Conservation (phyloP, 805 yeast genomes). For the Ogataea naganishii region DNA sequence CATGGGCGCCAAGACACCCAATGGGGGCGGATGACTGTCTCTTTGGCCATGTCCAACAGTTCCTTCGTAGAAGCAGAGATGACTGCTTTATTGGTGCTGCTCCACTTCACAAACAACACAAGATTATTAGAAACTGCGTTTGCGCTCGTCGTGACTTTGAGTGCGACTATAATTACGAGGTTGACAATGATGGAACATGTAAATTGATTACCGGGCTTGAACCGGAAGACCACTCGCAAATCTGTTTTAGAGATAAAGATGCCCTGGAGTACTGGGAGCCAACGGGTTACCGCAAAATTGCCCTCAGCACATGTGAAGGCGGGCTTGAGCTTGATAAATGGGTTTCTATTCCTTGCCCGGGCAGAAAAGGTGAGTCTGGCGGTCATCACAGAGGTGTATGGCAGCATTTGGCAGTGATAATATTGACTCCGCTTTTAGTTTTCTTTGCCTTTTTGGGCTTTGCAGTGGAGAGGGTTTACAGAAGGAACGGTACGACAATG, state of each 20-base stretch:
- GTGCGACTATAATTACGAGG: constrained; percentile 81
- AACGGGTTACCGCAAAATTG: constrained; percentile 86
- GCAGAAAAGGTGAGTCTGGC: constrained; percentile 57
- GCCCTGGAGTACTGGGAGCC: constrained; percentile 72
- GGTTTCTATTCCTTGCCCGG: constrained; percentile 76
- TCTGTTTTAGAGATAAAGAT: constrained; percentile 45
- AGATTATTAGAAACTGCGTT: constrained; percentile 56
- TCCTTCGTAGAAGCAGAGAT: constrained; percentile 48
- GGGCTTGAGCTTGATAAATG: constrained; percentile 67
- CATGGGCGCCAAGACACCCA: constrained; percentile 56
- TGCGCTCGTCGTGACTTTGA: constrained; percentile 87
- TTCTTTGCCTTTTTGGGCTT: constrained; percentile 50
- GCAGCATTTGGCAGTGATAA: constrained; percentile 40
- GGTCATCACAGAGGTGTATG: constrained; percentile 40
- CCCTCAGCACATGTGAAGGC: constrained; percentile 77
- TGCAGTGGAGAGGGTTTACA: constrained; percentile 73
- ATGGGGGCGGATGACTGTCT: constrained; percentile 42
- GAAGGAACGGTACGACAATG: constrained; percentile 67
- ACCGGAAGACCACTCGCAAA: constrained; percentile 55
- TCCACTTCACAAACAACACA: constrained; percentile 49
- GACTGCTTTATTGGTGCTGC: constrained; percentile 69
- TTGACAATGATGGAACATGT: constrained; percentile 76
- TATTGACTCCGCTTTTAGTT: constrained; percentile 49
- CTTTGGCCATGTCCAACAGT: constrained; percentile 62
- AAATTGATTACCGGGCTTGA: constrained; percentile 65